Conservation (phyloP, 768 basidiomycete species). For the Auricularia cornea region DNA sequence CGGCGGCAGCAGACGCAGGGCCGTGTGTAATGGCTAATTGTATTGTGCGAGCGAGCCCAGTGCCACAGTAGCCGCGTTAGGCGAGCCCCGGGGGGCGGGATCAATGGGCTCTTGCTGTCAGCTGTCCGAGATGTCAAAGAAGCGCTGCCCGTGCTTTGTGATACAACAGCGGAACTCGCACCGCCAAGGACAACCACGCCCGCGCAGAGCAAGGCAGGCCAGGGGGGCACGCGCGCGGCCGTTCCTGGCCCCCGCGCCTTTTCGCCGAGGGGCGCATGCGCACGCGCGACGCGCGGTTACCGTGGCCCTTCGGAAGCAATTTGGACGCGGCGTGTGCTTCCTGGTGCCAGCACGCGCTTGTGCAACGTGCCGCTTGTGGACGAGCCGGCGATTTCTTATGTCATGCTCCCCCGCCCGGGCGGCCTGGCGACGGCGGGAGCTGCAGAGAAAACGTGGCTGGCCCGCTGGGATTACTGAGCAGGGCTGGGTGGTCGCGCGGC, state of each 20-base stretch:
- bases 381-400: background rate
- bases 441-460: no score
- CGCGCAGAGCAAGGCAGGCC: background rate
- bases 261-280: no score
- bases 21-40: no score
- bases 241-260: no score
- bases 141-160: background rate
- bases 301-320: background rate
- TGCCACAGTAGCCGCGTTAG: no score
- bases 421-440: background rate
- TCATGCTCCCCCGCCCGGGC: background rate
- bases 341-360: background rate
- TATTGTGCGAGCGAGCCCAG: no score
- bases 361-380: background rate
- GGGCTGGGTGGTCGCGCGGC: background rate
- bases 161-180: no score
- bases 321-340: background rate
- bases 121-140: background rate
- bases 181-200: no score
- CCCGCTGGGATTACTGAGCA: no score
- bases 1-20: no score
- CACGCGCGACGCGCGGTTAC: background rate
- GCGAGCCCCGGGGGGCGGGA: background rate
- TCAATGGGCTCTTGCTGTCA: background rate
- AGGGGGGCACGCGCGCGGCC: no score